phyloP scores from a whole-genome alignment of 108 stramenopile genomes.

The Cyclotella choctawhatcheeana region DNA sequence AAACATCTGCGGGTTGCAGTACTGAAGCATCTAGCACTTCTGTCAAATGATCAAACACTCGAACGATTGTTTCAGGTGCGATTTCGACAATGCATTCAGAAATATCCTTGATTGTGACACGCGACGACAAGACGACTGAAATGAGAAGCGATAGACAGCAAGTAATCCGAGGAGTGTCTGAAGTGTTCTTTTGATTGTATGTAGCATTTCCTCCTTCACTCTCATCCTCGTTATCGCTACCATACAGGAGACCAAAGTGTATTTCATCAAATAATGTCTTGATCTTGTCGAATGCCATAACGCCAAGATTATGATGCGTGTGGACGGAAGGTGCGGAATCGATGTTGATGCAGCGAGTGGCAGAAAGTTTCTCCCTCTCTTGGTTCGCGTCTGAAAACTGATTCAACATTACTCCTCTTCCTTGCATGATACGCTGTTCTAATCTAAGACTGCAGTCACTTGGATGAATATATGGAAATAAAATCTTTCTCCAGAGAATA shows the following conservation, averaged over 20 bases:
- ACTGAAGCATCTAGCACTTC: conserved; percentile 25
- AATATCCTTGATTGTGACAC: conserved; percentile 21
- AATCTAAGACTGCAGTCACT: conserved; percentile 14
- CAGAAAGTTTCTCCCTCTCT: conserved; percentile 35
- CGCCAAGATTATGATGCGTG: conserved; percentile 5
- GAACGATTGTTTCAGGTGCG: conserved; percentile 22
- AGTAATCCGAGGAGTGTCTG: conserved; percentile 25
- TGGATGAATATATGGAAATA: conserved; percentile 21
- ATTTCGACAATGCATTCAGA: conserved; percentile 26
- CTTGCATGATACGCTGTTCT: conserved; percentile 28
- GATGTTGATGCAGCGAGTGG: background rate
- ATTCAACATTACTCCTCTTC: conserved; percentile 45
- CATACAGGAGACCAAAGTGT: conserved; percentile 36
- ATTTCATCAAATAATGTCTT: conserved; percentile 30
- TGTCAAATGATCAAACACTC: conserved; percentile 34
- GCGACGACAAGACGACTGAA: conserved; percentile 26
- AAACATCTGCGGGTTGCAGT: conserved; percentile 27
- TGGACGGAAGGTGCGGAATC: conserved; percentile 1
- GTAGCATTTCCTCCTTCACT: conserved; percentile 4
- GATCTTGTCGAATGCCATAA: conserved; percentile 24
- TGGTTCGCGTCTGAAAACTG: conserved; percentile 29
- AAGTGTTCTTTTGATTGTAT: background rate
- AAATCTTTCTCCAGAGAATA: conserved; percentile 40
- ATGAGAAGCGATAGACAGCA: conserved; percentile 33
- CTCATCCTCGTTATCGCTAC: conserved; percentile 32